A percentile compares a stretch with the other conserved stretches of the same genome.
phyloP scores from a whole-genome alignment of 257 asterid genomes.

The Leonotis leonurus region DNA sequence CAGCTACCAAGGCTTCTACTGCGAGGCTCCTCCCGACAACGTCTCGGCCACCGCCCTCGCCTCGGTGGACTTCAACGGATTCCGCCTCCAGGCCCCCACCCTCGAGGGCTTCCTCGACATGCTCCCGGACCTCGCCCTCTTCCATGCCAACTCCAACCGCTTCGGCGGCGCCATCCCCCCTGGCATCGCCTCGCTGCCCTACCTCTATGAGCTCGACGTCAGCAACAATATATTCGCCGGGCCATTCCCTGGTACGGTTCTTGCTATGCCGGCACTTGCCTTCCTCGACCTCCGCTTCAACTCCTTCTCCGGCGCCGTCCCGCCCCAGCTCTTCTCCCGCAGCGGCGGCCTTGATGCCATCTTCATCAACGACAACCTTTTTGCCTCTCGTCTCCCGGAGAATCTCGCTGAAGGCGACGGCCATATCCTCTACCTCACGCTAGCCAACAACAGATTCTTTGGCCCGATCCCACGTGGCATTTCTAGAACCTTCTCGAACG shows the following conservation, averaged over 20 bases:
- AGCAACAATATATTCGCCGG: slow-evolving; percentile 73
- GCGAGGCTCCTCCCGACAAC: slow-evolving; percentile 73
- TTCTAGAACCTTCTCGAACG: slow-evolving; percentile 16
- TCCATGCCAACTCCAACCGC: slow-evolving; percentile 73
- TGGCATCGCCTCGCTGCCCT: slow-evolving; percentile 37
- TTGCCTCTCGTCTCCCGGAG: slow-evolving; percentile 46
- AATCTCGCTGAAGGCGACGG: slow-evolving; percentile 9
- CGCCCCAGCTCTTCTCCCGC: slow-evolving; percentile 56
- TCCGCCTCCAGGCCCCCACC: slow-evolving; percentile 48
- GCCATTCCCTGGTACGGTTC: slow-evolving; percentile 42
- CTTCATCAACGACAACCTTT: slow-evolving; percentile 62
- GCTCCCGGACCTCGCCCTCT: slow-evolving; percentile 70
- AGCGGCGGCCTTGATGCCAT: slow-evolving; percentile 37
- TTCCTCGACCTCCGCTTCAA: slow-evolving; percentile 69
- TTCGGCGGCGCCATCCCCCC: slow-evolving; percentile 49
- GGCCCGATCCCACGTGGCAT: slow-evolving; percentile 60
- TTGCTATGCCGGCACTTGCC: slow-evolving; percentile 37
- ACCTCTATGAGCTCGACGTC: slow-evolving; percentile 64
- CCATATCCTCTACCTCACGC: slow-evolving; percentile 36
- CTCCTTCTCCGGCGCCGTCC: slow-evolving; percentile 55
- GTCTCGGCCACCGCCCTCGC: slow-evolving; percentile 65
- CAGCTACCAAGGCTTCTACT: slow-evolving; percentile 57
- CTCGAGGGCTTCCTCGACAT: slow-evolving; percentile 63
- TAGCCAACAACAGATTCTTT: slow-evolving; percentile 62
- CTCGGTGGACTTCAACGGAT: slow-evolving; percentile 73